A percentile compares a stretch with the other conserved stretches of the same genome.
Conservation (phyloP, 495 filamentous ascomycete genomes). For the Aspergillus conjunctus region DNA sequence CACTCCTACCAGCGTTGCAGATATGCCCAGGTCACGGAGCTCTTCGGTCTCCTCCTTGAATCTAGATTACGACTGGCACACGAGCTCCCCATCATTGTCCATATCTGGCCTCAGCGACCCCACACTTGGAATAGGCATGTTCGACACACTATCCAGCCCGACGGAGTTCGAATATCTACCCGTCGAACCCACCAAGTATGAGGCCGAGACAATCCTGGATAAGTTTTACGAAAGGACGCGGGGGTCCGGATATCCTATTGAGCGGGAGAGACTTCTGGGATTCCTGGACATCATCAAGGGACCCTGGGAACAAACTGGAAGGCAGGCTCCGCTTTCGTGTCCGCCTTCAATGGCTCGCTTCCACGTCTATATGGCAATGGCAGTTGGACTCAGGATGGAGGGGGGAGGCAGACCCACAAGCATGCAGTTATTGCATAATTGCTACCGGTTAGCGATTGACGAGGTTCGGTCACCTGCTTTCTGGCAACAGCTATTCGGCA, state of each 20-base stretch:
- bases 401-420: not conserved
- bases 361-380: constrained; percentile 27
- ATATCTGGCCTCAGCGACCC: not conserved
- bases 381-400: constrained; percentile 19
- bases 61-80: constrained; percentile 18
- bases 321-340: not conserved
- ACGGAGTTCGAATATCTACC: not conserved
- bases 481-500: constrained; percentile 13
- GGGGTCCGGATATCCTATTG: constrained; percentile 6
- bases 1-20: constrained; percentile 7
- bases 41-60: constrained; percentile 22
- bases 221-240: constrained; percentile 14
- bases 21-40: constrained; percentile 16
- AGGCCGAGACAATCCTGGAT: constrained; percentile 18
- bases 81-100: not conserved
- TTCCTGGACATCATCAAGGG: constrained; percentile 17
- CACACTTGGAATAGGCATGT: not conserved
- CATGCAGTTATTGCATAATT: constrained; percentile 12
- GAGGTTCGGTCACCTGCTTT: constrained; percentile 16
- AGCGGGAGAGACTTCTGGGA: constrained; percentile 7
- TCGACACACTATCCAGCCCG: not conserved
- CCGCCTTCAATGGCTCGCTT: constrained; percentile 19
- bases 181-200: constrained; percentile 8
- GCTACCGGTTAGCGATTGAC: constrained; percentile 21
- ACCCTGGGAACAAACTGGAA: not conserved